phyloP scores from a whole-genome alignment of 352 stramenopile species.

The Lagenidium sp. region DNA sequence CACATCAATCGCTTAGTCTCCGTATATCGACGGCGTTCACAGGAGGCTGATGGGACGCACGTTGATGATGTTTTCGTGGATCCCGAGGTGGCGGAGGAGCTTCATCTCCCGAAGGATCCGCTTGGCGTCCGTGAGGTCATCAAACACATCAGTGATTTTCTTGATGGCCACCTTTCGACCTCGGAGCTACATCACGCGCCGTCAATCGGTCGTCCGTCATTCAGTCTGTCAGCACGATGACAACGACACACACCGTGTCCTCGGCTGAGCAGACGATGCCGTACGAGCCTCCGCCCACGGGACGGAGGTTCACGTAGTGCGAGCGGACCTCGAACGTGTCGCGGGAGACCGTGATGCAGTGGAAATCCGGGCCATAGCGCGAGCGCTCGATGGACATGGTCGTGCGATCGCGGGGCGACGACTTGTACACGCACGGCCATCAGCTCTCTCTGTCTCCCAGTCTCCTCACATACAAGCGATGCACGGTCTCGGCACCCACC shows the following conservation, averaged over 20 bases:
- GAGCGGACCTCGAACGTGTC: conserved; percentile 80
- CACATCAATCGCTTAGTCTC: no score
- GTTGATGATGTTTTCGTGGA: conserved; percentile 90
- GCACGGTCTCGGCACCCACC: no score
- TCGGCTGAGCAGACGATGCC: conserved; percentile 89
- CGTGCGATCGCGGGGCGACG: not conserved
- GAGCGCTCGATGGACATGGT: conserved; percentile 63
- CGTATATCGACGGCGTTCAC: no score
- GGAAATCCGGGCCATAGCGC: conserved; percentile 68
- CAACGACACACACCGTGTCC: conserved; percentile 72
- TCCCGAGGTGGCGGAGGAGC: conserved; percentile 85
- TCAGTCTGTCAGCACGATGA: no score
- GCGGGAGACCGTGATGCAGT: conserved; percentile 73
- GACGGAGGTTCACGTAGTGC: conserved; percentile 71
- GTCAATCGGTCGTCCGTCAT: no score
- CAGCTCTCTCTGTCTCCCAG: no score
- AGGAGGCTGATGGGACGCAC: conserved; percentile 12
- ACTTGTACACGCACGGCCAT: not conserved
- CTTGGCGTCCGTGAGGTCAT: conserved; percentile 90
- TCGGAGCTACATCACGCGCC: conserved; percentile 41
- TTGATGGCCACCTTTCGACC: conserved; percentile 87
- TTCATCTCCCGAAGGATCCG: conserved; percentile 92
- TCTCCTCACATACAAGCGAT: no score
- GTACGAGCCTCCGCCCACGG: conserved; percentile 83
- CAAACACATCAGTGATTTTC: conserved; percentile 91